Base-by-base conservation (phyloP, 2,329 filamentous ascomycete genomes). In the Clarireedia sp. region DNA sequence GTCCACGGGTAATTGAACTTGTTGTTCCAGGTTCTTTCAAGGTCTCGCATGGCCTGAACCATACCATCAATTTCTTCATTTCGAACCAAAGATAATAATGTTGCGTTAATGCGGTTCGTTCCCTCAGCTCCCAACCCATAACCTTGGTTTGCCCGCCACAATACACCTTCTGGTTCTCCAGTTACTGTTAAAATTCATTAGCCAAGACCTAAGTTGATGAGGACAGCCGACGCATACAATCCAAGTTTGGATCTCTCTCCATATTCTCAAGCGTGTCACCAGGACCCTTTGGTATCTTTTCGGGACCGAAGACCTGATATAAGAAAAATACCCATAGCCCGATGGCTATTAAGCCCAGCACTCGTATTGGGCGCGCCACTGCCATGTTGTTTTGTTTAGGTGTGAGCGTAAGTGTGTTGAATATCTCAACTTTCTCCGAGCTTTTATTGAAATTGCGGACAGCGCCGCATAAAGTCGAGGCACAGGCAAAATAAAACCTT, bases 1-100 rank as follows among this genome's bases (percentile, higher is more conserved):
- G 90, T 96, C 90, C 94, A 99, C 0, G 94, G 94, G 69, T 99
- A 99, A 76, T 99, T 99, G 81, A 97, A 99, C 69, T 99, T 99
- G 77, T 83, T 78, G 68, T 99, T 99, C 90, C 91, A 99, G 1
- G 92, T 97, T 62, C 87, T 77, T 74, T 99, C 94, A 58, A 99
- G 78, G 68, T 99, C 92, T 54, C 74, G 73, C 89, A 99, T 99
- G 24, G 90, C 90, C 68, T 86, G 81, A 24, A 97, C 76, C 77
- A 99, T 87, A 47, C 86, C 88, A 21, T 83, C 74, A 26, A 96
- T 75, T 75, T 99, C 94, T 68, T 89, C 84, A 68, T 99, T 99
- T 59, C 94, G 86, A 55, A 99, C 94, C 38, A 99, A 81, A 21
- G 90, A 87, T 62, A 99, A 79, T 56, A 99, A 78, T 3, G 94